phyloP scores from a whole-genome alignment of 805 yeast species.

The Candida glaebosa region DNA sequence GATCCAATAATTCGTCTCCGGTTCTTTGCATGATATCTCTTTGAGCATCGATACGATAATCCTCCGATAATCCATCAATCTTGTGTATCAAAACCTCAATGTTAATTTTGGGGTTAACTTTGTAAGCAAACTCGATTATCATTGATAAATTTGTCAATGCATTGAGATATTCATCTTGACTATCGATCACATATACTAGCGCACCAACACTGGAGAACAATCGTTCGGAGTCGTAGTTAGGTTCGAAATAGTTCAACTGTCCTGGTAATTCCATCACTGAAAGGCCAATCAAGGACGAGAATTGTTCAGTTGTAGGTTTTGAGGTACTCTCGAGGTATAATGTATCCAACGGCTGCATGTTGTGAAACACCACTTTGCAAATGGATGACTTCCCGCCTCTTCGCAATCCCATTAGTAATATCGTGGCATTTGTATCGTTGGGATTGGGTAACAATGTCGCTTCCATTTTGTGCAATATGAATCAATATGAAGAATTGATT shows the following conservation, averaged over 20 bases:
- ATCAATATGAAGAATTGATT: neutral
- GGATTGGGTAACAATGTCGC: constrained; percentile 24
- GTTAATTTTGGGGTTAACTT: constrained; percentile 78
- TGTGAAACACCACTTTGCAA: constrained; percentile 92
- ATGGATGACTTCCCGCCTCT: constrained; percentile 93
- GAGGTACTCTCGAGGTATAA: constrained; percentile 86
- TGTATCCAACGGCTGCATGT: constrained; percentile 94
- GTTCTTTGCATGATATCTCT: constrained; percentile 95
- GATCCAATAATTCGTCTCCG: constrained; percentile 85
- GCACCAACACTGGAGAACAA: constrained; percentile 84
- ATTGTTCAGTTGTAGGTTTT: constrained; percentile 81
- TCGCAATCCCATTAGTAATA: constrained; percentile 84
- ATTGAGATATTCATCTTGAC: constrained; percentile 91
- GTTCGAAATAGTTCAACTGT: constrained; percentile 84
- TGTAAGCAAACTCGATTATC: constrained; percentile 83
- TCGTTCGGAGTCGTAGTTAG: constrained; percentile 72
- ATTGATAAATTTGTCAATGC: constrained; percentile 86
- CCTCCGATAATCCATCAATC: constrained; percentile 93
- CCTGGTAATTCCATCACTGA: constrained; percentile 95
- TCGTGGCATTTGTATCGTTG: constrained; percentile 68
- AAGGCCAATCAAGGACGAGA: constrained; percentile 78
- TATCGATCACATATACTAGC: constrained; percentile 88
- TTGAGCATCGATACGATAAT: constrained; percentile 89
- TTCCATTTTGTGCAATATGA: constrained; percentile 12
- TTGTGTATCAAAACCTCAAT: constrained; percentile 94